Conservation (phyloP, 2,329 filamentous ascomycete species). For the Claviceps capensis region DNA sequence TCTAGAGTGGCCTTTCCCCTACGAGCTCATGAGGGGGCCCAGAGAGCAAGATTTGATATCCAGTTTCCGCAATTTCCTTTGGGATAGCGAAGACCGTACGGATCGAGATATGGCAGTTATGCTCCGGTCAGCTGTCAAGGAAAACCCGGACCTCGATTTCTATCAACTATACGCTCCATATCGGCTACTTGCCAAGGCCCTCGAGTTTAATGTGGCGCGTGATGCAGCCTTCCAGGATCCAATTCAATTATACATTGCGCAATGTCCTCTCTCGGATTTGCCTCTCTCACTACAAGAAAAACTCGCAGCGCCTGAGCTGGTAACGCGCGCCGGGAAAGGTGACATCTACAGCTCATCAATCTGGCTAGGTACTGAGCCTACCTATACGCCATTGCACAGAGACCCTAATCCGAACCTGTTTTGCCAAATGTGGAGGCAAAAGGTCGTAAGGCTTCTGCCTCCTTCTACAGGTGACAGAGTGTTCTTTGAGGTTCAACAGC, state of each 20-base stretch:
- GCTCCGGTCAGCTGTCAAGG: slow-evolving; percentile 14
- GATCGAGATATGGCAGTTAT: slow-evolving; percentile 20
- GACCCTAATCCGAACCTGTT: slow-evolving; percentile 94
- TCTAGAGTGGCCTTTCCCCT: slow-evolving; percentile 21
- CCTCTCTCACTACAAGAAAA: slow-evolving; percentile 49
- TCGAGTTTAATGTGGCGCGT: slow-evolving; percentile 30
- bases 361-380: slow-evolving; percentile 79
- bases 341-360: slow-evolving; percentile 80
- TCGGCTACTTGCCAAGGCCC: slow-evolving; percentile 45
- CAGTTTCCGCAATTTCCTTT: slow-evolving; percentile 16
- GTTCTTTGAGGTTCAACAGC: slow-evolving; percentile 39
- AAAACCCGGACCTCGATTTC: slow-evolving; percentile 25
- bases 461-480: slow-evolving; percentile 50
- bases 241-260: slow-evolving; percentile 67
- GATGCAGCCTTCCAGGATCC: slow-evolving; percentile 10
- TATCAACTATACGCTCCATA: slow-evolving; percentile 48
- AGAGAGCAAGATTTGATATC: slow-evolving; percentile 8
- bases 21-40: slow-evolving; percentile 22
- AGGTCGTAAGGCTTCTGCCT: slow-evolving; percentile 57
- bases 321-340: slow-evolving; percentile 52
- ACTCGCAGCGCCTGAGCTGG: slow-evolving; percentile 52
- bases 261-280: slow-evolving; percentile 58
- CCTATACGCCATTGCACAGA: slow-evolving; percentile 78
- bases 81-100: slow-evolving; percentile 12
- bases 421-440: slow-evolving; percentile 62